Evolutionary conservation across 2,329 filamentous ascomycete species (phyloP).

Genomic region (Reticulascus tulasneorum): DNA sequence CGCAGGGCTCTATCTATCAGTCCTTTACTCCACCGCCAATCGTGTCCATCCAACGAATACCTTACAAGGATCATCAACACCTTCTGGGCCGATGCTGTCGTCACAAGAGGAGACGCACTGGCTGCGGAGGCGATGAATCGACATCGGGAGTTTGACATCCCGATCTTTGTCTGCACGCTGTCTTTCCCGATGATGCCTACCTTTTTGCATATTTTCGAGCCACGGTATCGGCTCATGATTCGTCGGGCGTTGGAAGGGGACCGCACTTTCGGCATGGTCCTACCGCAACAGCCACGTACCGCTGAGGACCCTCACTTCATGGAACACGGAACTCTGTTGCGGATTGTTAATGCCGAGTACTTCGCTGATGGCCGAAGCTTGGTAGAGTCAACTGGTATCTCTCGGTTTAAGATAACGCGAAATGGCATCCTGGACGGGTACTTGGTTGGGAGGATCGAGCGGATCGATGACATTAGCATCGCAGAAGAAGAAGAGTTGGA

Average conservation of each 20-base stretch:
- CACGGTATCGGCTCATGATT: conserved; percentile 88
- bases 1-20: conserved; percentile 58
- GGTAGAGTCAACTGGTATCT: conserved; percentile 72
- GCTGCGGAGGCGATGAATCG: conserved; percentile 54
- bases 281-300: conserved; percentile 54
- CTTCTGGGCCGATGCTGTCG: conserved; percentile 67
- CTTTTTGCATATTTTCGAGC: conserved; percentile 88
- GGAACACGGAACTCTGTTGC: conserved; percentile 73
- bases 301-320: conserved; percentile 46
- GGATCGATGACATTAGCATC: conserved; percentile 76
- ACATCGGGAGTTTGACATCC: conserved; percentile 55
- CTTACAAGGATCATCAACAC: conserved; percentile 60
- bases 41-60: conserved; percentile 55
- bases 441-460: conserved; percentile 68
- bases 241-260: conserved; percentile 69
- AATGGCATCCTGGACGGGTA: conserved; percentile 72
- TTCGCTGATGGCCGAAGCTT: conserved; percentile 78
- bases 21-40: conserved; percentile 33
- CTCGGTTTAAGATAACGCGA: conserved; percentile 68
- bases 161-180: conserved; percentile 78
- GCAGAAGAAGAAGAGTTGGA: conserved; percentile 77
- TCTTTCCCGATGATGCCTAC: conserved; percentile 80
- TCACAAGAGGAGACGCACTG: conserved; percentile 51
- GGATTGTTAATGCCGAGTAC: conserved; percentile 69
- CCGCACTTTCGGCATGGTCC: conserved; percentile 80